Evolutionary conservation across 2,329 filamentous ascomycete genomes (phyloP).

Genomic region (Diplocarpon rosae): DNA sequence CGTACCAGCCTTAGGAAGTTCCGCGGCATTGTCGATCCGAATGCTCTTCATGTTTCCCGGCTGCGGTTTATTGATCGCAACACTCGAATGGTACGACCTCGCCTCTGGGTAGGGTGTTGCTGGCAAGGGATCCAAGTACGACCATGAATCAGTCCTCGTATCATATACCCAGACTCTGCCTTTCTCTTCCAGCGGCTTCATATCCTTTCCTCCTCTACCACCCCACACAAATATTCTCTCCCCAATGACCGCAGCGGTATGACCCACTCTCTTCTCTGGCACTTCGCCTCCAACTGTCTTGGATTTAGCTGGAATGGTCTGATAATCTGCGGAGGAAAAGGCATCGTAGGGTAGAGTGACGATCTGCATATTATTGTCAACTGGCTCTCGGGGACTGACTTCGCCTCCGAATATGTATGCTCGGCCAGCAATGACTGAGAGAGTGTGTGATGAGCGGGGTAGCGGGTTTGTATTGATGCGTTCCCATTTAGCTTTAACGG

Average conservation of each 20-base stretch:
- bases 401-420: slow-evolving; percentile 73
- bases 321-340: slow-evolving; percentile 46
- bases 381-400: slow-evolving; percentile 49
- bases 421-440: slow-evolving; percentile 48
- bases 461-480: slow-evolving; percentile 43
- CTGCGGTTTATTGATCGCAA: slow-evolving; percentile 42
- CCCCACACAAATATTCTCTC: slow-evolving; percentile 71
- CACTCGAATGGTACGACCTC: slow-evolving; percentile 60
- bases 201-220: slow-evolving; percentile 58
- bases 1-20: slow-evolving; percentile 45
- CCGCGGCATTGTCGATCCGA: slow-evolving; percentile 25
- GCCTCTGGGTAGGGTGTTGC: slow-evolving; percentile 44
- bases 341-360: slow-evolving; percentile 48
- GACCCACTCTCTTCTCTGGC: slow-evolving; percentile 60
- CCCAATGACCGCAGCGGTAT: slow-evolving; percentile 57
- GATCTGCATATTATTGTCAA: slow-evolving; percentile 63
- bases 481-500: slow-evolving; percentile 48
- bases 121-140: slow-evolving; percentile 45
- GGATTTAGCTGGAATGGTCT: slow-evolving; percentile 39
- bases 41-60: slow-evolving; percentile 19
- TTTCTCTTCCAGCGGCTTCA: slow-evolving; percentile 61
- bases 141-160: slow-evolving; percentile 53
- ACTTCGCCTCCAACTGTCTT: slow-evolving; percentile 34
- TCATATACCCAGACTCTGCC: slow-evolving; percentile 71
- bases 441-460: slow-evolving; percentile 62